Conservation (phyloP, 2,329 filamentous ascomycete genomes). For the Sphaerulina musiva region DNA sequence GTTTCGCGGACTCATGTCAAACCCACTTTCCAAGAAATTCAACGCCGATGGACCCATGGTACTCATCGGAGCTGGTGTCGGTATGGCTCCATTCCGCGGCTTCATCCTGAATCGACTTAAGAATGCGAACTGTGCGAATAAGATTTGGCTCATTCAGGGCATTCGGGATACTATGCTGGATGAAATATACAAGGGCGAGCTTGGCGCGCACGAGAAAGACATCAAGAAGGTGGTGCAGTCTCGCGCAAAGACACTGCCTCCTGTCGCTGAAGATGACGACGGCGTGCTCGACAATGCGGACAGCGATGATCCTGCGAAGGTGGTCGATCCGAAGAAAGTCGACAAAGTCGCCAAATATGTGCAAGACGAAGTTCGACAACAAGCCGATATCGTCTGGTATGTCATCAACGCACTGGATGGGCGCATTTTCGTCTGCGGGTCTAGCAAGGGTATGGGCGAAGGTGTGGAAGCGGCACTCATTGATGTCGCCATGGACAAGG, state of each 20-base stretch:
- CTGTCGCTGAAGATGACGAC: conserved; percentile 26
- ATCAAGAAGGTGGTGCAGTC: conserved; percentile 48
- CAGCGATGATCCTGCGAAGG: conserved; percentile 42
- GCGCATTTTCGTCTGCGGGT: conserved; percentile 92
- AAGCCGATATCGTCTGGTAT: conserved; percentile 97
- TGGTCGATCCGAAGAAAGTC: conserved; percentile 62
- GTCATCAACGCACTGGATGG: conserved; percentile 96
- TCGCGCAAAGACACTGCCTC: conserved; percentile 30
- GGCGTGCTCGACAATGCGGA: conserved; percentile 41
- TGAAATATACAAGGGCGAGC: conserved; percentile 93
- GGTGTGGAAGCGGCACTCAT: conserved; percentile 83
- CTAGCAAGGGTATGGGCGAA: conserved; percentile 93
- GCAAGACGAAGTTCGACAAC: conserved; percentile 85
- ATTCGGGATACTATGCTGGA: conserved; percentile 91
- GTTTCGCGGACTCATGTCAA: conserved; percentile 98
- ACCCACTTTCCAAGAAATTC: conserved; percentile 87
- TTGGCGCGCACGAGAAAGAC: conserved; percentile 73
- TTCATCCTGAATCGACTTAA: conserved; percentile 92
- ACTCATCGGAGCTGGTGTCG: conserved; percentile 90
- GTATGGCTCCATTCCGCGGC: conserved; percentile 93
- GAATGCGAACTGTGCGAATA: conserved; percentile 93
- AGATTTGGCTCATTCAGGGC: conserved; percentile 93
- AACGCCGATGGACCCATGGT: conserved; percentile 94
- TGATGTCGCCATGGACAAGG: conserved; percentile 88
- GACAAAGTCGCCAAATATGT: conserved; percentile 76